Conservation (phyloP, 1,284 basidiomycete genomes). For the Trametes pubescens region DNA sequence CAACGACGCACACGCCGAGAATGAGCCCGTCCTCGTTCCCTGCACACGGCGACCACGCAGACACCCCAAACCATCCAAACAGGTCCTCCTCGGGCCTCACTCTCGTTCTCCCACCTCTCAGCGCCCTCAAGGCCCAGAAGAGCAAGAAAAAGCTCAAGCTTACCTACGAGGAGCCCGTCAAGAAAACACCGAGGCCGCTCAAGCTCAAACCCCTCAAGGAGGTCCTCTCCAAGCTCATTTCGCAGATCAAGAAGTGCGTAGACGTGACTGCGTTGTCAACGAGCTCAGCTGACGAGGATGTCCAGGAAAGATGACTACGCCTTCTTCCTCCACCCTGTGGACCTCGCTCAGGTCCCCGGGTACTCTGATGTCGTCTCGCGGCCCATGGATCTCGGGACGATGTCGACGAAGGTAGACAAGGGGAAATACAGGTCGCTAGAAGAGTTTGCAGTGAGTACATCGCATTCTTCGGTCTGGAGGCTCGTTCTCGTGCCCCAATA, state of each 20-base stretch:
- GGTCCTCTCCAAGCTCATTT: constrained; percentile 65
- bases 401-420: constrained; percentile 68
- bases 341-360: constrained; percentile 68
- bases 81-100: constrained; percentile 41
- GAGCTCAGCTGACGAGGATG: constrained; percentile 12
- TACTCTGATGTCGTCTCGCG: constrained; percentile 73
- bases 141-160: constrained; percentile 42
- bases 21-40: constrained; percentile 39
- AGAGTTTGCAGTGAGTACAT: constrained; percentile 70
- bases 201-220: constrained; percentile 83
- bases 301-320: constrained; percentile 85
- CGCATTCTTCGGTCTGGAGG: background rate
- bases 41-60: constrained; percentile 34
- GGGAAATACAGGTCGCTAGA: constrained; percentile 78
- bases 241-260: constrained; percentile 76
- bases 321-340: constrained; percentile 81
- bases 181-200: constrained; percentile 56
- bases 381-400: constrained; percentile 88
- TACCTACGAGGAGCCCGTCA: constrained; percentile 36
- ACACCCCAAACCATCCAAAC: constrained; percentile 33
- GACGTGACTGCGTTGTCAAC: background rate
- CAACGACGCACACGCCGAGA: constrained; percentile 27
- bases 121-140: constrained; percentile 45
- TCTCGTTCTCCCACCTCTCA: constrained; percentile 47
- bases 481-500: background rate